These are phyloP conservation scores for Plectranthus barbatus DNA, from an alignment of 257 asterid genomes.

Conservation along the genomic window DNA sequence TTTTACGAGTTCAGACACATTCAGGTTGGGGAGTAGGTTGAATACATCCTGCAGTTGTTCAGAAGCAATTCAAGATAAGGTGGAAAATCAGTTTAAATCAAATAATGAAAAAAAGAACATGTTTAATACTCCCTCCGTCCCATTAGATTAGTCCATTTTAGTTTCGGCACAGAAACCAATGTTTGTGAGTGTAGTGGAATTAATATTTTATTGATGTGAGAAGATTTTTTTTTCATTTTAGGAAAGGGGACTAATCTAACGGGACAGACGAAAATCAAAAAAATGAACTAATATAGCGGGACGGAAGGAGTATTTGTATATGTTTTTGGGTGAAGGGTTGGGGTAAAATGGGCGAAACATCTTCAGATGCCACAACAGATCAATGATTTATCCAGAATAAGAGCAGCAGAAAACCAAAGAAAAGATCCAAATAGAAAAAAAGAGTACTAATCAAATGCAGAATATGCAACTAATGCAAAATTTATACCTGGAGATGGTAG, in stretches of 20 bases:
- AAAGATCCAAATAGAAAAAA: background rate
- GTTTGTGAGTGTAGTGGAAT: no score
- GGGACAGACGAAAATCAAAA: no score
- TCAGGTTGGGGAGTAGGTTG: conserved; percentile 86
- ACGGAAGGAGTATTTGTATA: no score
- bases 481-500: conserved; percentile 80
- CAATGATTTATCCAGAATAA: background rate
- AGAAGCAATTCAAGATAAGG: conserved; percentile 13
- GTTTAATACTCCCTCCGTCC: no score
- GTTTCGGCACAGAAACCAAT: no score
- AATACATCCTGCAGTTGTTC: conserved; percentile 64
- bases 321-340: background rate
- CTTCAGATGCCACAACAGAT: background rate
- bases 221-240: no score
- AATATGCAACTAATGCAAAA: background rate
- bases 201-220: no score
- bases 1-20: conserved; percentile 66
- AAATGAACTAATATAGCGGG: no score
- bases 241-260: no score
- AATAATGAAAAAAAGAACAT: background rate
- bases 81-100: background rate
- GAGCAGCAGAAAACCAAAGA: no score
- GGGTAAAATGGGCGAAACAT: background rate
- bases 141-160: no score
- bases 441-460: background rate